These are phyloP conservation scores for Penicillium lagena DNA, from an alignment of 495 filamentous ascomycete species.

Conservation along the genomic window DNA sequence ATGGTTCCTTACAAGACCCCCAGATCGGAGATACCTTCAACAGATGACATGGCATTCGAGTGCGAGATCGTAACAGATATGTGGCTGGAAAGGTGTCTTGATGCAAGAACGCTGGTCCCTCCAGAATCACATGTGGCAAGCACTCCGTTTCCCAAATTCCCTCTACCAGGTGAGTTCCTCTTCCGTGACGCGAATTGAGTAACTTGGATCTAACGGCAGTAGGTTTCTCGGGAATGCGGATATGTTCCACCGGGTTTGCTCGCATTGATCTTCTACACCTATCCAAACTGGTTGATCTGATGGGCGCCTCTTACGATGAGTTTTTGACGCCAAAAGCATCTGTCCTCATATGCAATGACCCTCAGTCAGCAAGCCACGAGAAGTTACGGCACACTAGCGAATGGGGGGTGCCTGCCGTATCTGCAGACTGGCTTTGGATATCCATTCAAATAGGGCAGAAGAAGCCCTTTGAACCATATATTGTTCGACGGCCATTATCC, in stretches of 20 bases:
- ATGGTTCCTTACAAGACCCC: constrained; percentile 49
- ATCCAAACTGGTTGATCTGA: constrained; percentile 62
- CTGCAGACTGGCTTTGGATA: constrained; percentile 74
- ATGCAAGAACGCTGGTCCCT: constrained; percentile 61
- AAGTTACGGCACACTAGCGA: constrained; percentile 69
- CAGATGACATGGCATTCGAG: constrained; percentile 37
- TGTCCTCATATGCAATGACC: constrained; percentile 60
- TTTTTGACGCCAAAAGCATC: constrained; percentile 58
- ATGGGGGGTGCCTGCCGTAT: constrained; percentile 73
- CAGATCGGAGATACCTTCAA: constrained; percentile 26
- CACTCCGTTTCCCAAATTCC: constrained; percentile 64
- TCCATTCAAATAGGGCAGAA: constrained; percentile 57
- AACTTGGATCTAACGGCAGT: constrained; percentile 8
- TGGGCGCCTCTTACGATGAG: constrained; percentile 72
- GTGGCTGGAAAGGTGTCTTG: constrained; percentile 86
- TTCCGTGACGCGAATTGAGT: neutral
- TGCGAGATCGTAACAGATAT: constrained; percentile 71
- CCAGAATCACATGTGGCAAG: constrained; percentile 67
- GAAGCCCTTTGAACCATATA: constrained; percentile 44
- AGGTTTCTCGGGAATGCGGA: constrained; percentile 59
- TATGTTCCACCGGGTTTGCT: constrained; percentile 77
- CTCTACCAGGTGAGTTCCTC: constrained; percentile 48
- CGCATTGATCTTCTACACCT: constrained; percentile 83
- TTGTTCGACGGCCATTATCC: constrained; percentile 24
- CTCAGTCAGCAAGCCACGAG: constrained; percentile 54